These are phyloP conservation scores for Dendrostoma leiphaemia DNA, from an alignment of 2,329 filamentous ascomycete species.

Conservation along the genomic window DNA sequence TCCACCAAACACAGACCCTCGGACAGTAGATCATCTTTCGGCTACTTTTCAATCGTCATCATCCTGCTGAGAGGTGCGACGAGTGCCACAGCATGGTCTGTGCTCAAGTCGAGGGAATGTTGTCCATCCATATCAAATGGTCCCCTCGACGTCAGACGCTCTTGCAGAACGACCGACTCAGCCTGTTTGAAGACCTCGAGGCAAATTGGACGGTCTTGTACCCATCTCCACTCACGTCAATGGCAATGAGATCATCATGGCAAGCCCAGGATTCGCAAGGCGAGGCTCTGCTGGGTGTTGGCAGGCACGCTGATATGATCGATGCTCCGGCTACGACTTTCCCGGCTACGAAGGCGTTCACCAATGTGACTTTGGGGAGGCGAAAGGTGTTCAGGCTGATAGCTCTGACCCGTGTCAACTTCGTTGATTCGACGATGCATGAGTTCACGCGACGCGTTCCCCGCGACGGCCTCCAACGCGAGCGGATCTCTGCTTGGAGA, in stretches of 20 bases:
- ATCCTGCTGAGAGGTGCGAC: conserved; percentile 1
- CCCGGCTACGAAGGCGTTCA: background rate
- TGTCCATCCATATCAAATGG: background rate
- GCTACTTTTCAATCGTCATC: conserved; percentile 1
- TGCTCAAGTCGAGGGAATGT: background rate
- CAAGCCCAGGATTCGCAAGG: background rate
- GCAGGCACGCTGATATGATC: too few relatives aligned
- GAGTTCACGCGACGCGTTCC: background rate
- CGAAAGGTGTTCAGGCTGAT: background rate
- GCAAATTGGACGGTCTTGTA: background rate
- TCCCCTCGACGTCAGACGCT: background rate
- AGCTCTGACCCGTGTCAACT: background rate
- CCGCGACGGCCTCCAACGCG: background rate
- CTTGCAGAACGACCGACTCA: background rate
- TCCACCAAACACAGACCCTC: conserved; percentile 8
- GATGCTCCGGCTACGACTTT: background rate
- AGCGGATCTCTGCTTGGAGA: background rate
- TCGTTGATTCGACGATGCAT: background rate
- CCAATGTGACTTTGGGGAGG: background rate
- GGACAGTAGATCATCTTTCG: background rate
- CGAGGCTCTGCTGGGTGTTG: too few relatives aligned
- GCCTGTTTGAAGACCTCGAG: background rate
- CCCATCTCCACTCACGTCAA: background rate
- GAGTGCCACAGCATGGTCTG: background rate
- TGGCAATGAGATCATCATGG: background rate